These are phyloP conservation scores for Nicotiana knightiana DNA, from an alignment of 257 asterid genomes.

Conservation along the genomic window DNA sequence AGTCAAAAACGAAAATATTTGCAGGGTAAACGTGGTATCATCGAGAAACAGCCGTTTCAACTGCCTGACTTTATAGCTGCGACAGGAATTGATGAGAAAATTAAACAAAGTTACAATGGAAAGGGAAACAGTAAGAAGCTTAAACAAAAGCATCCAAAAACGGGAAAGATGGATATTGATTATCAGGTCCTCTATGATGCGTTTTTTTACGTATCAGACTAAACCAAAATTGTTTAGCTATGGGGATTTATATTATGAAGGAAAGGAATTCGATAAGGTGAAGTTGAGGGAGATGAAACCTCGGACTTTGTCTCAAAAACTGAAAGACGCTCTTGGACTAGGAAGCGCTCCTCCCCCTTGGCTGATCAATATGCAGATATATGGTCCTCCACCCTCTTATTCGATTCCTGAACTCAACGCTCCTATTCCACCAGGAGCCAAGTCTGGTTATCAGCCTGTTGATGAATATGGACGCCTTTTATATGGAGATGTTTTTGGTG, in stretches of 20 bases:
- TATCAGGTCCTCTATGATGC: slow-evolving; percentile 80
- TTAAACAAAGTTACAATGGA: slow-evolving; percentile 68
- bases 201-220: slow-evolving; percentile 78
- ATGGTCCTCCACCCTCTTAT: slow-evolving; percentile 70
- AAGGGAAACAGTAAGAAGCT: not conserved
- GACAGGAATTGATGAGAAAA: slow-evolving; percentile 89
- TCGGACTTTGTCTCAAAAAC: slow-evolving; percentile 69
- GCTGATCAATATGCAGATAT: too few relatives aligned
- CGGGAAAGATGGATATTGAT: too few relatives aligned
- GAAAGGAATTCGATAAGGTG: slow-evolving; percentile 95
- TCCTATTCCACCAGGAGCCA: slow-evolving; percentile 80
- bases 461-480: slow-evolving; percentile 81
- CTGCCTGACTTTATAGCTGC: slow-evolving; percentile 99
- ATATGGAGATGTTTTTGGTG: slow-evolving; percentile 76
- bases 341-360: slow-evolving; percentile 68
- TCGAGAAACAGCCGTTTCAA: slow-evolving; percentile 90
- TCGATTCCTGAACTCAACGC: slow-evolving; percentile 91
- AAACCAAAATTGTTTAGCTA: slow-evolving; percentile 76
- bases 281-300: slow-evolving; percentile 96
- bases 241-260: slow-evolving; percentile 84
- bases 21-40: slow-evolving; percentile 92
- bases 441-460: slow-evolving; percentile 79
- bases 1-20: slow-evolving; percentile 89
- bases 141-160: too few relatives aligned
- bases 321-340: slow-evolving; percentile 96